Conservation (phyloP, 768 basidiomycete genomes). For the Amanita subjunquillea region DNA sequence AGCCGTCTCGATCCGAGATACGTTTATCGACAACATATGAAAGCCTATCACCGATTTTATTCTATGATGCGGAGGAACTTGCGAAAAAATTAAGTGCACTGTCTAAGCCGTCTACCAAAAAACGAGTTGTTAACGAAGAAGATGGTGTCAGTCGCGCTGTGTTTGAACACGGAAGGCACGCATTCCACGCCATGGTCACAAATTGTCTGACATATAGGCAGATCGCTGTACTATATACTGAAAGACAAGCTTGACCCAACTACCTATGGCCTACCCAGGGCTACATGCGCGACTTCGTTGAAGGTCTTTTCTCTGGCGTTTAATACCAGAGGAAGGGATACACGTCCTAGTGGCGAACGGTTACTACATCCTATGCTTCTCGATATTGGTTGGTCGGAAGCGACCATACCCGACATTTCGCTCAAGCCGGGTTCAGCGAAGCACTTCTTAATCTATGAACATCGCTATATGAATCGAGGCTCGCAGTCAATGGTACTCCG, state of each 20-base stretch:
- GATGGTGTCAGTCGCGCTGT: slow-evolving; percentile 21
- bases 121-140: slow-evolving; percentile 21
- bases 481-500: slow-evolving; percentile 5
- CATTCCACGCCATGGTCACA: neutral
- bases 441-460: slow-evolving; percentile 15
- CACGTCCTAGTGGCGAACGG: slow-evolving; percentile 12
- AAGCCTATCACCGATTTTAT: slow-evolving; percentile 40
- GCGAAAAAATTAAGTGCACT: slow-evolving; percentile 26
- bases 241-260: slow-evolving; percentile 10
- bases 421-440: slow-evolving; percentile 10
- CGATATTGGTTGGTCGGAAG: slow-evolving; percentile 28
- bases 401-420: slow-evolving; percentile 12
- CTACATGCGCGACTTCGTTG: slow-evolving; percentile 13
- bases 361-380: slow-evolving; percentile 15
- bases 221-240: slow-evolving; percentile 15
- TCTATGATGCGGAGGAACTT: slow-evolving; percentile 20
- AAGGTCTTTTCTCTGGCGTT: slow-evolving; percentile 18
- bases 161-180: slow-evolving; percentile 41
- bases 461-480: slow-evolving; percentile 11
- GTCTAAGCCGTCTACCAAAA: slow-evolving; percentile 30
- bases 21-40: slow-evolving; percentile 20
- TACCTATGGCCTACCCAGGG: slow-evolving; percentile 13
- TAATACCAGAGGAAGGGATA: slow-evolving; percentile 16
- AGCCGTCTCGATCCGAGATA: slow-evolving; percentile 2
- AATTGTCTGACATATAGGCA: neutral